These are phyloP conservation scores for Phylloporus sp. DNA, from an alignment of 768 basidiomycete genomes.

Conservation along the genomic window DNA sequence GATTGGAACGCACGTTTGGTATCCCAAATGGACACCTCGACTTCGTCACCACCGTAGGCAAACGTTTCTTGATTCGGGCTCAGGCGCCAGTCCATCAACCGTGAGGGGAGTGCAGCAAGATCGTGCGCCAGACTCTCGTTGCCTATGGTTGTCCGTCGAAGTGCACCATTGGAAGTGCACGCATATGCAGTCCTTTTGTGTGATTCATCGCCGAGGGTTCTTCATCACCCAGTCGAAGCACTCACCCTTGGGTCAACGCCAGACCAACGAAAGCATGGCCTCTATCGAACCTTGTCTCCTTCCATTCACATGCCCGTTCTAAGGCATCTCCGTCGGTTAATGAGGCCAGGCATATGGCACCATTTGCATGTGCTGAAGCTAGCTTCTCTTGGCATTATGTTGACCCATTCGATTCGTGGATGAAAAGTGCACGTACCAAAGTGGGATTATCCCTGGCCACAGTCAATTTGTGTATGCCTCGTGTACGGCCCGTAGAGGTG, in stretches of 20 bases:
- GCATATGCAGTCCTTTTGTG: constrained; percentile 45
- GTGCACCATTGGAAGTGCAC: constrained; percentile 74
- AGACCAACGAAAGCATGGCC: constrained; percentile 63
- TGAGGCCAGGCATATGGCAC: constrained; percentile 44
- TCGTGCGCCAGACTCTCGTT: constrained; percentile 24
- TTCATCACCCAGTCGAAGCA: constrained; percentile 3
- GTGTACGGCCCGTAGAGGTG: constrained; percentile 29
- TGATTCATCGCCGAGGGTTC: not conserved
- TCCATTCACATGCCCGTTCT: constrained; percentile 50
- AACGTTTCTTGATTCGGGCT: constrained; percentile 53
- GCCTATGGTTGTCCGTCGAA: constrained; percentile 45
- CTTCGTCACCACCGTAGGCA: constrained; percentile 83
- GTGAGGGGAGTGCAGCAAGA: constrained; percentile 55
- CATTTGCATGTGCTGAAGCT: constrained; percentile 61
- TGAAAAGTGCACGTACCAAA: constrained; percentile 35
- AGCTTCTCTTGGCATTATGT: constrained; percentile 51
- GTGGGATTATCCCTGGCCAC: constrained; percentile 28
- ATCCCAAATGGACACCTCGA: constrained; percentile 80
- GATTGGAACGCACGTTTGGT: constrained; percentile 52
- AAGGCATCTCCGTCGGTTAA: constrained; percentile 42
- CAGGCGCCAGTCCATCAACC: constrained; percentile 65
- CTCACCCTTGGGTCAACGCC: constrained; percentile 46
- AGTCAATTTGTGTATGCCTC: constrained; percentile 40
- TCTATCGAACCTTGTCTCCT: constrained; percentile 53
- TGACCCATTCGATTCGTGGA: constrained; percentile 12